Evolutionary conservation across 306 rosid genomes (phyloP).

Genomic region (Hippophae rhamnoides): DNA sequence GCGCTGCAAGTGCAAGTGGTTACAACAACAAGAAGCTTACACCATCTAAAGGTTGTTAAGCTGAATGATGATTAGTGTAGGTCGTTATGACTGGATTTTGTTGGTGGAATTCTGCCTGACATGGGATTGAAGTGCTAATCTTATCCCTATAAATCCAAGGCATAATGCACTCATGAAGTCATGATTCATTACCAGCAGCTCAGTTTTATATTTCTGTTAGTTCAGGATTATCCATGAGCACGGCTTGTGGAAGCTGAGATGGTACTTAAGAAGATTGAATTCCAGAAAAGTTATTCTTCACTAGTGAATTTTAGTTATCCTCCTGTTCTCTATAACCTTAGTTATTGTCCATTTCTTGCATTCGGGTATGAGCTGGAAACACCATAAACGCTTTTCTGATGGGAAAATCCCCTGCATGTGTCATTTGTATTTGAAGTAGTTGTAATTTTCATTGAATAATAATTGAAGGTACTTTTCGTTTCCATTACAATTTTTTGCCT

Average conservation of each 20-base stretch:
- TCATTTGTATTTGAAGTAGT: too few species aligned
- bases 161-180: neutral
- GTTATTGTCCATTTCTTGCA: too few species aligned
- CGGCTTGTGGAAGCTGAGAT: neutral
- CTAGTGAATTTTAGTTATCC: too few species aligned
- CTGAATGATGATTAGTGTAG: slow-evolving; percentile 2
- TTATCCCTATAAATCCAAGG: neutral
- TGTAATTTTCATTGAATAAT: too few species aligned
- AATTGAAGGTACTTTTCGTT: too few species aligned
- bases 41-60: slow-evolving; percentile 10
- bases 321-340: too few species aligned
- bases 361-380: too few species aligned
- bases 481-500: too few species aligned
- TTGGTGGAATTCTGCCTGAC: neutral
- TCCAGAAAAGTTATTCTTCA: too few species aligned
- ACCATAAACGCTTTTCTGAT: too few species aligned
- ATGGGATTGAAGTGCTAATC: neutral
- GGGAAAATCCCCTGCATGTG: too few species aligned
- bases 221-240: neutral
- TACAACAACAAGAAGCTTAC: slow-evolving; percentile 30
- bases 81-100: neutral
- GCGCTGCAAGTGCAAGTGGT: slow-evolving; percentile 10
- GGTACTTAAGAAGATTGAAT: neutral
- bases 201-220: neutral
- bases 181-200: neutral